Base-by-base conservation (phyloP, 2,329 filamentous ascomycete genomes). In the Cucurbitaria berberidis region DNA sequence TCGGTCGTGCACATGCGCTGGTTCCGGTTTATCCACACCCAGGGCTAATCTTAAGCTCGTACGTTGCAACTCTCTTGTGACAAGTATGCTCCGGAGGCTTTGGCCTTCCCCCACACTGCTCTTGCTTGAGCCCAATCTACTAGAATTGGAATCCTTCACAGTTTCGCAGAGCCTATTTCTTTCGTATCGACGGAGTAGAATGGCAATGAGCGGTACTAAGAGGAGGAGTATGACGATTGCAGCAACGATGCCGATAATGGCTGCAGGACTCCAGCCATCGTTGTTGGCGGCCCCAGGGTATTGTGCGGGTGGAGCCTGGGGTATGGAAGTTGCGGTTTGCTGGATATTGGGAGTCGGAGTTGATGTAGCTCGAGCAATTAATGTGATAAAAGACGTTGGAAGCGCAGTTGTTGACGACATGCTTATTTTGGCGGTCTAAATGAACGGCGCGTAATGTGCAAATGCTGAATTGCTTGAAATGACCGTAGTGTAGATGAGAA, bases 221-320 rank as follows among this genome's bases (percentile, higher is more conserved):
- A 67, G 45, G 29, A 67, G 48, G 3, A 68, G 53, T 1, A 60
- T 21, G 10, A 64, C 47, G 16, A 64, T 54, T 15, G 61, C 53
- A 10, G 58, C 47, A n/a, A 66, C 59, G 39, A 68, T 67, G 56
- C 62, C 60, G 42, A 67, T 64, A 16, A 67, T 62, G 3, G 65
- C 62, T 5, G 55, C 45, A 0, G 65, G 63, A 3, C 41, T 57
- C 40, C 55, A 67, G 46, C 60, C 62, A 21, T 65, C 57, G 35
- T n/a, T 54, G 3, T 48, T 36, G 5, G 41, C 19, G 15, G 34
- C 22, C 13, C 35, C 27, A 5, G 51, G n/a, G 3, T 35, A 24
- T 6, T 39, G 24, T 7, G 57, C 60, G 3, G 56, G 40, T 9
- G 64, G 63, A 11, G 62, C 63, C 13, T 55, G 41, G 2, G 63